Base-by-base conservation (phyloP, 768 basidiomycete genomes). In the Peribolospora baueri region DNA sequence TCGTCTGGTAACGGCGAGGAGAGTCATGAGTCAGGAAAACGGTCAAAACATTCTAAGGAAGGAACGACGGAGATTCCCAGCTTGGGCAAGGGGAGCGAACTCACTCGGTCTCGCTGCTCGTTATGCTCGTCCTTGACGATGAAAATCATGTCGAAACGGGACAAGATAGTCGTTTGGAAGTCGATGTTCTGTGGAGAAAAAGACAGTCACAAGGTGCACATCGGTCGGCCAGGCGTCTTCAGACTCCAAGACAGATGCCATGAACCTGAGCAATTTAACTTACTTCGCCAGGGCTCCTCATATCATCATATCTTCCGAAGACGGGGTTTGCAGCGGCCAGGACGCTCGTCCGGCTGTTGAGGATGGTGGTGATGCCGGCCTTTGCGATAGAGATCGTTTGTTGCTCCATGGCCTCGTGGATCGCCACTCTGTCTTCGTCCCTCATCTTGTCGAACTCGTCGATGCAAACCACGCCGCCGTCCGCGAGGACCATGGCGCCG, bases 361-460 rank as follows among this genome's bases (percentile, higher is more conserved):
- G 70, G 5, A 95, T 86, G 2, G 91, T 98, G 0, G 93, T 95
- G 55, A 98, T 98, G 58, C 91, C 93, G 4, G 93, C 93, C 67
- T 98, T 97, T 13, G 91, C 91, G 59, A 98, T 95, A 2, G 93
- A 97, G 61, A 98, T 97, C 0, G 93, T 98, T 64, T 97, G 91
- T 65, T 98, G 93, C 64, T 98, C 93, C 93, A 98, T 98, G 10
- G 91, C 93, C 70, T 97, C 93, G 68, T 97, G 93, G 57, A 97
- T 97, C 0, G 93, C 93, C 4, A 97, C 93, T 54, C 93, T 79
- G 66, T 98, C 93, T 68, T 97, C 91, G 61, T 98, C 93, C 45
- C 91, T 75, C 93, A 98, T 98, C 72, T 98, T 98, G 70, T 98
- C 93, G 62, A 98, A 98, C 67, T 98, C 93, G 62, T 98, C 93